Evolutionary conservation across 2,329 filamentous ascomycete genomes (phyloP), one percentile per base, ranked within the genome.

Genomic region (Ilyonectria sp.): DNA sequence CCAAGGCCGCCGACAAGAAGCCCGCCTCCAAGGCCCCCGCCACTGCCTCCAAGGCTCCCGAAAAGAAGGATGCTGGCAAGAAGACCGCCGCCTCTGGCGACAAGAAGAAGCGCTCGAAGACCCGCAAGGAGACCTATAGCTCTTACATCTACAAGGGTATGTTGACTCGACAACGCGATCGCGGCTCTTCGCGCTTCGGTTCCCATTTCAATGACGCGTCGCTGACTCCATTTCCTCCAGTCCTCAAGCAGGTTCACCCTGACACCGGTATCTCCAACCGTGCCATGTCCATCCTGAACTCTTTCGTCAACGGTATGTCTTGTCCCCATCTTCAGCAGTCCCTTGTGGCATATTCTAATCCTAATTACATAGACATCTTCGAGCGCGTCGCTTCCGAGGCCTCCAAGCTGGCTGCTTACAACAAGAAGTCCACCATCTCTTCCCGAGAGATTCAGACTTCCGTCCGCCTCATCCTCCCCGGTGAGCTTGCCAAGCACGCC

Each of bases 61-160:
- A 98, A 91, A 98, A 98, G 93, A 98, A 98, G 92, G 95, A 98
- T 87, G 96, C 95, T 74, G 96, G 95, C 89, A 99, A 99, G 94
- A 99, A 98, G 93, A 98, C 96, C 56, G 94, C 95, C 69, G 91
- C 95, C 70, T 91, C 94, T 82, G 96, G 96, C 74, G 96, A 98
- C 79, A 98, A 98, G 94, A 99, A 99, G 94, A 99, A 98, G 95
- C 94, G 96, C 82, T 97, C 94, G 88, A 99, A 99, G 95, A 94
- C 95, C 76, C 92, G 96, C 87, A 98, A 98, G 93, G 96, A 99
- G 90, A 99, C 96, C n/a, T 99, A 99, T 90, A 97, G 93, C 77
- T 97, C 94, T 63, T 99, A 99, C 91, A 99, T 99, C 87, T 99
- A 98, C 93, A 99, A 98, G 90, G 96, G 95, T 98, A 82, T 84